phyloP scores from a whole-genome alignment of 1,284 basidiomycete species.

The Puccinia coronata region DNA sequence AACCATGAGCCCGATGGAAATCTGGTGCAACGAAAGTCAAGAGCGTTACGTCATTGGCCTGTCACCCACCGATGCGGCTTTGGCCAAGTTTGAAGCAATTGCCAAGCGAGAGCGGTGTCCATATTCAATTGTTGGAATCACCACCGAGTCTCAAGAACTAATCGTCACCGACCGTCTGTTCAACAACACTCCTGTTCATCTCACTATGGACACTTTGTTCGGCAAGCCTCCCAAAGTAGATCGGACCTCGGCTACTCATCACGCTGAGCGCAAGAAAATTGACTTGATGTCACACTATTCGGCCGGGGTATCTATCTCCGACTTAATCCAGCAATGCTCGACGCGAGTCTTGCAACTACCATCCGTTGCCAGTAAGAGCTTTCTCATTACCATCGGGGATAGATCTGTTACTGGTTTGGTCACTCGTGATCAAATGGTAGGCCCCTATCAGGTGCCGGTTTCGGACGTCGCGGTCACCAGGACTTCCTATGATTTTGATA shows the following conservation, averaged over 20 bases:
- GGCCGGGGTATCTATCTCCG: constrained; percentile 16
- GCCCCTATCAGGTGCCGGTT: constrained; percentile 96
- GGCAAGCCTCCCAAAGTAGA: constrained; percentile 95
- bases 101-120: constrained; percentile 89
- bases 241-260: constrained; percentile 67
- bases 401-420: constrained; percentile 91
- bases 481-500: constrained; percentile 85
- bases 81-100: constrained; percentile 69
- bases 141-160: constrained; percentile 68
- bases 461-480: constrained; percentile 96
- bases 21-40: constrained; percentile 99
- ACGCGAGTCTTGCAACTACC: constrained; percentile 85
- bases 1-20: constrained; percentile 98
- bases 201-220: constrained; percentile 93
- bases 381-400: constrained; percentile 98
- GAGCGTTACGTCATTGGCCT: constrained; percentile 92
- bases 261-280: constrained; percentile 60
- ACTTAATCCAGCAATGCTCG: constrained; percentile 65
- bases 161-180: constrained; percentile 86
- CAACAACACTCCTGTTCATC: constrained; percentile 71
- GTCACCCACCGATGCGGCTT: constrained; percentile 50
- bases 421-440: constrained; percentile 96
- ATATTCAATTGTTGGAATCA: constrained; percentile 89
- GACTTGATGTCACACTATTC: constrained; percentile 67
- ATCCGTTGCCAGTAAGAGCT: constrained; percentile 90